Percentiles rank a stretch among this genome's conserved stretches.
Evolutionary conservation across 2,329 filamentous ascomycete genomes (phyloP).

Genomic region (Cladosporium cucumerinum): DNA sequence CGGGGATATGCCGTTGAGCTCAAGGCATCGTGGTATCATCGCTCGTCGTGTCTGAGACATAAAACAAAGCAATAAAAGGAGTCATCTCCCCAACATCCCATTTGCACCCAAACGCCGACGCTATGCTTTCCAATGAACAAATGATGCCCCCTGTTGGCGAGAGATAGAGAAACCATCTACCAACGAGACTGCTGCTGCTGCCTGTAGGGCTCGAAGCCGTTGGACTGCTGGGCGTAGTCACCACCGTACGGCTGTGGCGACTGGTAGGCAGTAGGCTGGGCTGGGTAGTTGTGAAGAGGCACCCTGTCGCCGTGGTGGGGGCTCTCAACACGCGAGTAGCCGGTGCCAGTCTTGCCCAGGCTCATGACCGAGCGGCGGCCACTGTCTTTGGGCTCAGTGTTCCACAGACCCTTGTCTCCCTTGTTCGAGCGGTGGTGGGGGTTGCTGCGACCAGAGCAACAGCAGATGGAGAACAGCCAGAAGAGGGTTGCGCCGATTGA

Average conservation of each 20-base stretch:
- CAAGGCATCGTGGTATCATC: conserved; percentile 23
- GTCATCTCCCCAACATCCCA: not conserved
- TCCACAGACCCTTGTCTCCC: conserved; percentile 36
- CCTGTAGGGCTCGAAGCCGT: conserved; percentile 44
- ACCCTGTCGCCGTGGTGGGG: conserved; percentile 40
- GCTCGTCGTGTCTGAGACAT: not conserved
- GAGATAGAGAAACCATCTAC: not conserved
- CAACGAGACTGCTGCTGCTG: conserved; percentile 20
- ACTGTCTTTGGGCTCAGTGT: conserved; percentile 26
- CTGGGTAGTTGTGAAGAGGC: conserved; percentile 24
- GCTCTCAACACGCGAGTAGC: conserved; percentile 54
- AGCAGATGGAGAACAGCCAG: conserved; percentile 91
- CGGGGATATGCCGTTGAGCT: not conserved
- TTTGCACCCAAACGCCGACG: conserved; percentile 18
- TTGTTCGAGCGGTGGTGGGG: conserved; percentile 44
- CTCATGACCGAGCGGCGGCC: conserved; percentile 37
- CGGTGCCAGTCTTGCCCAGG: conserved; percentile 60
- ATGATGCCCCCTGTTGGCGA: not conserved
- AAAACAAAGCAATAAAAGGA: not conserved
- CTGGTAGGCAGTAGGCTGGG: conserved; percentile 16
- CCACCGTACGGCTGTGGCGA: conserved; percentile 20
- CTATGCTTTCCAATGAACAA: conserved; percentile 17
- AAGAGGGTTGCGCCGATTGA: conserved; percentile 74
- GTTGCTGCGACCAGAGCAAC: conserved; percentile 68
- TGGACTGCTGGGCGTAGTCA: conserved; percentile 22